These are phyloP conservation scores for Lachnellula willkommii DNA, from an alignment of 2,329 filamentous ascomycete genomes.

Conservation along the genomic window DNA sequence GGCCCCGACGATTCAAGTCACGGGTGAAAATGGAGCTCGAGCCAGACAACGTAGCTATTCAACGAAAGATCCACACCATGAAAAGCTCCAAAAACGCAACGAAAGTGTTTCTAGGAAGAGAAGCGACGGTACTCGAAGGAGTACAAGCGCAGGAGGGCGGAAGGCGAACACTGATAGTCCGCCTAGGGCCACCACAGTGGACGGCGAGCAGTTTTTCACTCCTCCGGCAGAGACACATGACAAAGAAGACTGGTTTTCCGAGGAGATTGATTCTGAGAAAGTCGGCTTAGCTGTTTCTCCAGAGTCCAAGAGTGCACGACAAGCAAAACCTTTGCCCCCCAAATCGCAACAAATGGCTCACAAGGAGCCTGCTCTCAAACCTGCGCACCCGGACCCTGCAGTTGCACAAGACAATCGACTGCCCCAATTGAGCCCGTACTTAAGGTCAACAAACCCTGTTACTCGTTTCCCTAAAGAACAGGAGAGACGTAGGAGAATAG, in stretches of 20 bases:
- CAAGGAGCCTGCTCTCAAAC: slow-evolving; percentile 18
- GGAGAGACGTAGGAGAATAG: slow-evolving; percentile 44
- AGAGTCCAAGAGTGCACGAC: background rate
- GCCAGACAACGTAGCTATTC: slow-evolving; percentile 29
- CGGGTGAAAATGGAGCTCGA: slow-evolving; percentile 51
- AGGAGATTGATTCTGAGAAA: slow-evolving; percentile 19
- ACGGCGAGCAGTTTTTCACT: slow-evolving; percentile 48
- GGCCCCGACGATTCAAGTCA: slow-evolving; percentile 71
- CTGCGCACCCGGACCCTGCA: slow-evolving; percentile 6
- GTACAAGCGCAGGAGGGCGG: slow-evolving; percentile 41
- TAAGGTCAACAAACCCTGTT: slow-evolving; percentile 21
- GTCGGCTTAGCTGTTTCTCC: slow-evolving; percentile 9
- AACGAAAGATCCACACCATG: slow-evolving; percentile 28
- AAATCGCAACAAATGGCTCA: slow-evolving; percentile 25
- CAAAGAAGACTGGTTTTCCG: slow-evolving; percentile 31
- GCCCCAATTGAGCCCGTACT: slow-evolving; percentile 12
- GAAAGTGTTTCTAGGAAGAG: slow-evolving; percentile 36
- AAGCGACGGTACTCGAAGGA: slow-evolving; percentile 44
- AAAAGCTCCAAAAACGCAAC: slow-evolving; percentile 34
- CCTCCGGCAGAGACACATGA: slow-evolving; percentile 38
- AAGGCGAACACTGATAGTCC: slow-evolving; percentile 36
- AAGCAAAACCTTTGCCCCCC: slow-evolving; percentile 18
- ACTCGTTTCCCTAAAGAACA: slow-evolving; percentile 49
- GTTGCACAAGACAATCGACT: slow-evolving; percentile 18
- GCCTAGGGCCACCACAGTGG: slow-evolving; percentile 40